Conservation (phyloP, 2,329 filamentous ascomycete species). For the Epichloe coenophiala region DNA sequence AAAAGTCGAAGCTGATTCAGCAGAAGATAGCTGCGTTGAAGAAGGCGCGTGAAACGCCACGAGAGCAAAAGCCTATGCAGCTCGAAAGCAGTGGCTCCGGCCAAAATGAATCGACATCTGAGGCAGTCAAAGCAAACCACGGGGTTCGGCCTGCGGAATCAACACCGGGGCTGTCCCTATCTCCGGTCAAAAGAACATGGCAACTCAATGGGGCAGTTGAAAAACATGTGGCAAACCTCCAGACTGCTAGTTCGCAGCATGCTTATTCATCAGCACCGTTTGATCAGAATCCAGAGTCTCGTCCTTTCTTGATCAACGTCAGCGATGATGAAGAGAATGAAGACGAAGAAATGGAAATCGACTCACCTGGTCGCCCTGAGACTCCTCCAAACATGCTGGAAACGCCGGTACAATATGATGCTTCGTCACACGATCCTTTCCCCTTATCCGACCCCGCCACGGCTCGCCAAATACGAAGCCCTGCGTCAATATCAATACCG, state of each 20-base stretch:
- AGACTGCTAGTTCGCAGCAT: conserved; percentile 48
- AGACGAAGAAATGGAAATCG: conserved; percentile 49
- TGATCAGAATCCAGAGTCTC: conserved; percentile 42
- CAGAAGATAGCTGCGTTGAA: conserved; percentile 67
- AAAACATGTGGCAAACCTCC: conserved; percentile 46
- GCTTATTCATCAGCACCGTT: conserved; percentile 21
- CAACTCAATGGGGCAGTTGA: conserved; percentile 7
- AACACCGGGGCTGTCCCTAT: conserved; percentile 24
- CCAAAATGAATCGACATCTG: not conserved
- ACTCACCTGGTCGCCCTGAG: conserved; percentile 34
- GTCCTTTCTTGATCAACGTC: conserved; percentile 67
- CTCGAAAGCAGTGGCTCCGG: conserved; percentile 1
- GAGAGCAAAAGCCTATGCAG: not conserved
- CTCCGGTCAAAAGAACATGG: conserved; percentile 11
- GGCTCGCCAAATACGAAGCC: conserved; percentile 27
- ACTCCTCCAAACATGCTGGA: conserved; percentile 19
- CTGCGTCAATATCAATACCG: conserved; percentile 25
- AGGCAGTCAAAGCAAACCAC: not conserved
- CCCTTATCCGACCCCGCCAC: conserved; percentile 27
- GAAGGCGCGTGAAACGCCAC: conserved; percentile 35
- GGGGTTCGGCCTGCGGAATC: conserved; percentile 3
- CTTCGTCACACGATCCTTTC: conserved; percentile 30
- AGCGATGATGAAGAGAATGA: conserved; percentile 59
- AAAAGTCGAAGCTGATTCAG: conserved; percentile 61
- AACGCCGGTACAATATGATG: conserved; percentile 20